Evolutionary conservation across 2,329 filamentous ascomycete species (phyloP).

Genomic region (Ophioceras dolichostomum): DNA sequence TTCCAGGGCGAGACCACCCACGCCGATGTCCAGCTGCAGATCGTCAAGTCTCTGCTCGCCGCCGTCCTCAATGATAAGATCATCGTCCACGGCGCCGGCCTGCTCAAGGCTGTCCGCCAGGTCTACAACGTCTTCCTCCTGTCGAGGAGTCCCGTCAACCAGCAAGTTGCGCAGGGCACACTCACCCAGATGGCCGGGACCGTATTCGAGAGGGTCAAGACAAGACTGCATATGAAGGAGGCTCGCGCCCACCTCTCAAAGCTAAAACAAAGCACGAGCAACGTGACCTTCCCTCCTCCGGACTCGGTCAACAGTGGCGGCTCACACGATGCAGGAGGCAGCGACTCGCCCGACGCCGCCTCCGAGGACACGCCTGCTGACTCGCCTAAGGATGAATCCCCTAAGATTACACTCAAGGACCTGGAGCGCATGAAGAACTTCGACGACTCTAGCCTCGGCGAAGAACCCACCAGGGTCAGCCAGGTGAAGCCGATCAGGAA

Average conservation of each 20-base stretch:
- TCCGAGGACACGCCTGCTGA: conserved; percentile 16
- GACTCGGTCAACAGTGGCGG: conserved; percentile 22
- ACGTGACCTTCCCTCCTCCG: conserved; percentile 36
- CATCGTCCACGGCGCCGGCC: conserved; percentile 88
- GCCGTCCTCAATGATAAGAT: conserved; percentile 98
- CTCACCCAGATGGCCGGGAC: conserved; percentile 98
- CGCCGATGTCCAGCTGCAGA: conserved; percentile 88
- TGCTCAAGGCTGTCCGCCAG: conserved; percentile 91
- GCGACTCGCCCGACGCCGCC: conserved; percentile 21
- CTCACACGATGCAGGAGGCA: conserved; percentile 24
- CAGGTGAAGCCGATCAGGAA: conserved; percentile 38
- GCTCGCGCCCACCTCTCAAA: conserved; percentile 48
- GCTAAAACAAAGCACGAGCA: conserved; percentile 39
- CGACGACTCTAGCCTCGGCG: conserved; percentile 53
- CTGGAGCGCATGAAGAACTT: conserved; percentile 57
- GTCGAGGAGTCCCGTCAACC: conserved; percentile 86
- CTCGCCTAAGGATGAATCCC: conserved; percentile 22
- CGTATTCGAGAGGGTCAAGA: conserved; percentile 90
- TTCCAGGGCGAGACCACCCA: conserved; percentile 95
- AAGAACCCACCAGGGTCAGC: conserved; percentile 56
- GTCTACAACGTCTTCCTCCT: conserved; percentile 99
- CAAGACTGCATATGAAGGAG: conserved; percentile 77
- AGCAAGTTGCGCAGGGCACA: conserved; percentile 93
- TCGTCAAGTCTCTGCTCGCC: conserved; percentile 90
- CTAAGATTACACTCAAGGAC: conserved; percentile 54